Evolutionary conservation across 164 flowering plant species (phyloP).

Genomic region (Dillenia turbinata): DNA sequence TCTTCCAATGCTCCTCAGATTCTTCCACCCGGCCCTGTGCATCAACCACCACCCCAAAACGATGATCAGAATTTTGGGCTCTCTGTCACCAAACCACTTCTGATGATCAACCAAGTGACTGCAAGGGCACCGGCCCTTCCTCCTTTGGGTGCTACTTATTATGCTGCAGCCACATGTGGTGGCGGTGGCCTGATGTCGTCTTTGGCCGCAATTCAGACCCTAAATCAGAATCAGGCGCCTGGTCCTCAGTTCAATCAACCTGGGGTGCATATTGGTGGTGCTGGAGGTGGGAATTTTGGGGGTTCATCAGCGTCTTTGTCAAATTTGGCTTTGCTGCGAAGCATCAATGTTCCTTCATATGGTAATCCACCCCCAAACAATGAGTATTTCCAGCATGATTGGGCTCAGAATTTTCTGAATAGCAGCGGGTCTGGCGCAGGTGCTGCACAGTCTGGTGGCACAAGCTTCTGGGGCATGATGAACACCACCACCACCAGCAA

Average conservation of each 20-base stretch:
- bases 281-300: conserved; percentile 14
- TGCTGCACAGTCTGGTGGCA: too few species aligned
- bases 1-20: conserved; percentile 3
- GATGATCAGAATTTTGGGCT: background rate
- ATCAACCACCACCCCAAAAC: background rate
- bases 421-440: too few species aligned
- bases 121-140: background rate
- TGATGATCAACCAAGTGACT: background rate
- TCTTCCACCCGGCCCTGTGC: conserved; percentile 1
- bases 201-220: conserved; percentile 24
- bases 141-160: background rate
- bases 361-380: conserved; percentile 12
- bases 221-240: conserved; percentile 13
- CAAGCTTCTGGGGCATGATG: conserved; percentile 4
- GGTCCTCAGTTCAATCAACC: conserved; percentile 13
- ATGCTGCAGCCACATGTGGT: background rate
- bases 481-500: conserved; percentile 3
- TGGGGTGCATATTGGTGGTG: conserved; percentile 9
- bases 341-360: conserved; percentile 18
- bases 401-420: too few species aligned
- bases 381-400: conserved; percentile 1
- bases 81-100: conserved; percentile 1
- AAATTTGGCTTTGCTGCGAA: conserved; percentile 27
- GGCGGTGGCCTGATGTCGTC: conserved; percentile 33
- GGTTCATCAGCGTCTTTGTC: conserved; percentile 3